phyloP scores from a whole-genome alignment of 345 rosid species.

The Hibiscus tridactylites region DNA sequence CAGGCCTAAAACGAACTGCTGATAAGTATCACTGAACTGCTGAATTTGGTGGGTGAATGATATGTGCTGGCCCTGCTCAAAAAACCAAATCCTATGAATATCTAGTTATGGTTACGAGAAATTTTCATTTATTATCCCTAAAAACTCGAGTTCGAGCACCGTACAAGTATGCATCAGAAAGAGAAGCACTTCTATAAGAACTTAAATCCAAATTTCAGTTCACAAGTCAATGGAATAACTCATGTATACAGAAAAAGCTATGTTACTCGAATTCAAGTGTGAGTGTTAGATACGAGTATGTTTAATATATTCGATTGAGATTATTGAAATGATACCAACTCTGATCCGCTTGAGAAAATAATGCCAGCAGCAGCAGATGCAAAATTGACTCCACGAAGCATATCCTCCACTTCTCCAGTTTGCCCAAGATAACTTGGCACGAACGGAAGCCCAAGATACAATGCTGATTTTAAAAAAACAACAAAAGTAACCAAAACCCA shows the following conservation, averaged over 20 bases:
- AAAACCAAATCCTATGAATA: background rate
- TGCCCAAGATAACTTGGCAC: constrained; percentile 83
- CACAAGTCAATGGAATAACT: background rate
- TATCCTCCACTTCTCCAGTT: constrained; percentile 32
- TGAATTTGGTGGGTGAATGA: constrained; percentile 80
- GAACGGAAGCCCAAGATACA: constrained; percentile 67
- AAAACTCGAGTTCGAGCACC: too few relatives aligned
- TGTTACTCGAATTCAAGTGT: too few relatives aligned
- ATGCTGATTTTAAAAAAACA: constrained; percentile 29
- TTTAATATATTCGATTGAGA: background rate
- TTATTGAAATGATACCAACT: constrained; percentile 38
- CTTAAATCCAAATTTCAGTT: background rate
- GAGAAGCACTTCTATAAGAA: background rate
- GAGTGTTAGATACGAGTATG: too few relatives aligned
- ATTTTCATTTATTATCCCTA: too few relatives aligned
- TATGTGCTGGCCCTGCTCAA: constrained; percentile 62
- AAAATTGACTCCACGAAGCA: constrained; percentile 76
- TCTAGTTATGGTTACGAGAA: too few relatives aligned
- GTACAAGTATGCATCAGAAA: too few relatives aligned
- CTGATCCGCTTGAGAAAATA: constrained; percentile 79
- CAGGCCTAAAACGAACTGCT: constrained; percentile 53
- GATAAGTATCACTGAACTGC: constrained; percentile 74
- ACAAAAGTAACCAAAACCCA: background rate
- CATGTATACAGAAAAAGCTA: too few relatives aligned
- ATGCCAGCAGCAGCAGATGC: constrained; percentile 91